Base-by-base conservation (phyloP, 2,329 filamentous ascomycete genomes). In the Calonectria hawksworthii region DNA sequence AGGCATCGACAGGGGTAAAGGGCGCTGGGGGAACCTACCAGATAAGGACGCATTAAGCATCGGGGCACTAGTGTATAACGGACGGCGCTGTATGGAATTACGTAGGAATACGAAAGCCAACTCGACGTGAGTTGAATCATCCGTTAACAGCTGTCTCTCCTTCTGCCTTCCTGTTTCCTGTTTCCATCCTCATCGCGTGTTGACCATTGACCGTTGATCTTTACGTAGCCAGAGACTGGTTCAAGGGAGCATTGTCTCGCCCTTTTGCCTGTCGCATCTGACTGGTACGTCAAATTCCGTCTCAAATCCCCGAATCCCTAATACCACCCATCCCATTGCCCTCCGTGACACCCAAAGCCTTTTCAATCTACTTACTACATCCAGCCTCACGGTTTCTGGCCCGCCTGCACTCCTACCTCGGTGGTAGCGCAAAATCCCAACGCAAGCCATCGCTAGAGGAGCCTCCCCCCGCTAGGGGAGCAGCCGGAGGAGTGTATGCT, bases 401-500 rank as follows among this genome's bases (percentile, higher is more conserved):
- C 38, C 36, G 36, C 13, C 38, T 32, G 32, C 65, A 68, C 28
- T 73, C 56, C 51, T 68, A 44, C 47, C 68, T 41, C 36, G 23
- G 56, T 18, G 56, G 56, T 38, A 63, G 56, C 63, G 59, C 68
- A 74, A 67, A 38, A 65, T 26, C 68, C 72, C 44, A 64, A 64
- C 70, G 68, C 66, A 70, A 63, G 64, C 28, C 67, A 54, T 65
- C 61, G n/a, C 44, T 14, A 30, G 51, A 68, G 47, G 51, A 68
- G 47, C 54, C 54, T 65, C 66, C 51, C 51, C 64, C 74, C 75
- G 67, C 78, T 50, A 69, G 50, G 67, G 76, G 41, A 67, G 50
- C 69, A 74, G 78, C 70, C 77, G 61, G 34, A 44, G 54, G 72
- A 71, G 80, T 87, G 86, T 78, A 90, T 90, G 89, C 84, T 89